Evolutionary conservation across 805 yeast species (phyloP).

Genomic region (Saturnispora kantuleensis): DNA sequence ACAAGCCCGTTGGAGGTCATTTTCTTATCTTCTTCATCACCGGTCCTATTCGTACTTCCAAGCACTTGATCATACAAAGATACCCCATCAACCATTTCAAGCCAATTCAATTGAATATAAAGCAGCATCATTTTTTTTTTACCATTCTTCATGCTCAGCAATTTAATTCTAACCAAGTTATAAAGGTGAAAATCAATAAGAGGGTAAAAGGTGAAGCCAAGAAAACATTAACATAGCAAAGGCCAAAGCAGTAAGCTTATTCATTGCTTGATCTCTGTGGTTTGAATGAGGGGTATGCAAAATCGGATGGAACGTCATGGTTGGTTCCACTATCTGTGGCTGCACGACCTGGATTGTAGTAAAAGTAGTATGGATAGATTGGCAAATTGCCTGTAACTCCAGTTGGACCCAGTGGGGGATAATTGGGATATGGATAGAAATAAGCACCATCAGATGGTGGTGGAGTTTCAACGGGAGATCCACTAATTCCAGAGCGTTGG

Average conservation of each 20-base stretch:
- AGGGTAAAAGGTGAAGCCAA: too few relatives aligned
- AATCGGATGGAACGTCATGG: not conserved
- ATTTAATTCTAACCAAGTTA: too few relatives aligned
- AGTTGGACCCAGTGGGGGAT: conserved; percentile 14
- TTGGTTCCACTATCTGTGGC: not conserved
- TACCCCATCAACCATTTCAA: too few relatives aligned
- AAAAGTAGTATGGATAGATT: conserved; percentile 25
- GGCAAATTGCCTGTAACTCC: conserved; percentile 12
- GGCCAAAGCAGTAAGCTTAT: not conserved
- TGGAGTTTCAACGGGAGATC: conserved; percentile 3
- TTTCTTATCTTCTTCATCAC: too few relatives aligned
- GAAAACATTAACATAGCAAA: not conserved
- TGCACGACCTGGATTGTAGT: conserved; percentile 19
- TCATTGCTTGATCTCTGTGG: not conserved
- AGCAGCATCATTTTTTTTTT: too few relatives aligned
- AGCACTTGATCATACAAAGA: too few relatives aligned
- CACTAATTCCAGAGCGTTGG: not conserved
- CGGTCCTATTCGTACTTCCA: too few relatives aligned
- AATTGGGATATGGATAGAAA: conserved; percentile 23
- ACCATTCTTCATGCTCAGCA: too few relatives aligned
- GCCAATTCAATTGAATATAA: too few relatives aligned
- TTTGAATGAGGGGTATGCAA: conserved; percentile 1
- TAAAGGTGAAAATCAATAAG: too few relatives aligned
- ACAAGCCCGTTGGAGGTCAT: too few relatives aligned
- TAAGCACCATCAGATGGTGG: conserved; percentile 19